Evolutionary conservation across 2,329 filamentous ascomycete species (phyloP), one percentile per base, ranked within the genome.

Genomic region (Phoma sp.): DNA sequence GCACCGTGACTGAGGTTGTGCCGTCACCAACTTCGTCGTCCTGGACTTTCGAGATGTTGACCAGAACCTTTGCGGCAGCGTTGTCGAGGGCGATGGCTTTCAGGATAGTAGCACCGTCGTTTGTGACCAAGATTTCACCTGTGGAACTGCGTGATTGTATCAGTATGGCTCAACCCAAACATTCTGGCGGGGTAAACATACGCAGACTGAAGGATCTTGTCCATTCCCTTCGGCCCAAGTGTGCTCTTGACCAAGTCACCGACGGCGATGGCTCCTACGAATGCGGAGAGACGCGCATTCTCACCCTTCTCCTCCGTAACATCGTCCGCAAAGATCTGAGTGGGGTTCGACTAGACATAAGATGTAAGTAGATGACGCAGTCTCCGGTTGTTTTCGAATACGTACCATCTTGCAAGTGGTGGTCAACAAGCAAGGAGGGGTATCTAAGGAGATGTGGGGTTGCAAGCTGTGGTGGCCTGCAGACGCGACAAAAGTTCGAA

Each of bases 31-130:
- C 93, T 77, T 99, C 95, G 74, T 99, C 95, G 72, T 99, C 95
- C 76, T 99, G 95, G 5, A 99, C 95, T 80, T 99, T 99, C 60
- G 93, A 98, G 69, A 99, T 98, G 77, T 99, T 99, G 74, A 99
- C 95, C 36, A 99, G 84, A 5, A 99, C 95, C 81, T 99, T 99
- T 48, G 95, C 95, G 18, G 95, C 95, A 36, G 95, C 95, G 75
- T 99, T 99, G 78, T 99, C 95, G 72, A 99, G 89, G 36, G 95
- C 95, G 77, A 99, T 99, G 47, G 93, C 91, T 80, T 99, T 99
- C 62, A 99, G 86, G 66, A 99, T 99, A 20, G 95, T 99, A 60
- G 95, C 95, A 74, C 95, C 95, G 79, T 99, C 95, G 78, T 99
- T 99, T 55, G 95, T 99, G 59, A 99, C 95, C 86, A 98, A 91